Base-by-base conservation (phyloP, 129 eudicot genomes). In the sunflower (Helianthus annuus) region DNA sequence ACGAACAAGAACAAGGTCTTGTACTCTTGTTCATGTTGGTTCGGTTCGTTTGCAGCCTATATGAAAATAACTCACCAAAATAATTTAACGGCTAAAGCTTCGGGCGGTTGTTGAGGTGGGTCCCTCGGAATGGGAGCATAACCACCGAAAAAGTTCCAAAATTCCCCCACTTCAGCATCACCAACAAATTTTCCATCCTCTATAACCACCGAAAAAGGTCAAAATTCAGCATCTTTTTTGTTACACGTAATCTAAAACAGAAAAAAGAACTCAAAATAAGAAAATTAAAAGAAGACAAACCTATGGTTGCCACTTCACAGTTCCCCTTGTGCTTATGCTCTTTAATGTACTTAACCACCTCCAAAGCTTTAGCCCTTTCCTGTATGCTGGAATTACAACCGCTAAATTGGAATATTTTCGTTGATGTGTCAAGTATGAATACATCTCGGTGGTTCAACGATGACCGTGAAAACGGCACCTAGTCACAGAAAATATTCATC, bases 101-200 rank as follows among this genome's bases (percentile, higher is more conserved):
- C 66, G 61, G 84, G 66, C 6, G 75, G 79, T 73, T 70, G 76
- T 67, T 70, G 77, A 71, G 87, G 65, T 24, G 76, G 65, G 51
- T 88, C 89, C 76, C 79, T 81, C 1, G 96, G 91, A 79, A 88
- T 87, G 57, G 96, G 96, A 53, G 96, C 96, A 81, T 85, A 88
- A 12, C 96, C 96, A 72, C 96, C 96, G 67, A 88, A 88, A 64
- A 88, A 83, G 80, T 85, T 87, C 96, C 96, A 88, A 42, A 88
- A 88, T 70, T 88, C 96, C 39, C 96, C 96, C 63, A 85, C 87
- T 66, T 88, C 91, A 52, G 96, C 84, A 81, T 88, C 96, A 64
- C 89, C 96, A 85, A 88, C 89, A 64, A 88, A 76, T 51, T 83
- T 88, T 59, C 96, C 96, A 76, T 88, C 96, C 72, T 88, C 96